These are phyloP conservation scores for Neurospora sp. DNA, from an alignment of 495 filamentous ascomycete genomes.

Conservation along the genomic window DNA sequence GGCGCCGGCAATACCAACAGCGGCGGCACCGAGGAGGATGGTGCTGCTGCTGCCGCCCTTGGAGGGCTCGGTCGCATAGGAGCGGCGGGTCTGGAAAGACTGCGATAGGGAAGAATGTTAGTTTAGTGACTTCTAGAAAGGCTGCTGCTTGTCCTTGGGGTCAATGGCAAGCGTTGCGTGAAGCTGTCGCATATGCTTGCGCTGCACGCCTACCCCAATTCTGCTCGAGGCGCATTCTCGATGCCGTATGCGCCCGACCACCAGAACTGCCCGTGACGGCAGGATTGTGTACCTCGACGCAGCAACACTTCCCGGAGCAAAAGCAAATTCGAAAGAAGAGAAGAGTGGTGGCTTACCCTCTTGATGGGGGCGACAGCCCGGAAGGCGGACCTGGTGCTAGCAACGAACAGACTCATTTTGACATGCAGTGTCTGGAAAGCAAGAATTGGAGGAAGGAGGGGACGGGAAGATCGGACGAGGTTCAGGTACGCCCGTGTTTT, in stretches of 20 bases:
- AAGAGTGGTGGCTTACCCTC: conserved; percentile 15
- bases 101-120: not conserved
- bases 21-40: conserved; percentile 31
- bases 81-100: conserved; percentile 24
- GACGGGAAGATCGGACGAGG: not conserved
- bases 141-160: not conserved
- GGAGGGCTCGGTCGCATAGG: conserved; percentile 42
- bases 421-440: not conserved
- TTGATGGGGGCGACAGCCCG: conserved; percentile 20
- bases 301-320: not conserved
- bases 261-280: not conserved
- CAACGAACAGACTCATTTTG: conserved; percentile 25
- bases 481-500: not conserved
- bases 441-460: not conserved
- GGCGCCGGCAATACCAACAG: conserved; percentile 32
- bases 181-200: not conserved
- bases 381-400: conserved; percentile 20
- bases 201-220: not conserved
- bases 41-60: conserved; percentile 27
- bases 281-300: not conserved
- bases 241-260: not conserved
- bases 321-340: not conserved
- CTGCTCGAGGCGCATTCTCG: not conserved
- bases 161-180: conserved; percentile 3
- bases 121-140: not conserved